Conservation (phyloP, 1,284 basidiomycete genomes). For the Apiotrichum gamsii region DNA sequence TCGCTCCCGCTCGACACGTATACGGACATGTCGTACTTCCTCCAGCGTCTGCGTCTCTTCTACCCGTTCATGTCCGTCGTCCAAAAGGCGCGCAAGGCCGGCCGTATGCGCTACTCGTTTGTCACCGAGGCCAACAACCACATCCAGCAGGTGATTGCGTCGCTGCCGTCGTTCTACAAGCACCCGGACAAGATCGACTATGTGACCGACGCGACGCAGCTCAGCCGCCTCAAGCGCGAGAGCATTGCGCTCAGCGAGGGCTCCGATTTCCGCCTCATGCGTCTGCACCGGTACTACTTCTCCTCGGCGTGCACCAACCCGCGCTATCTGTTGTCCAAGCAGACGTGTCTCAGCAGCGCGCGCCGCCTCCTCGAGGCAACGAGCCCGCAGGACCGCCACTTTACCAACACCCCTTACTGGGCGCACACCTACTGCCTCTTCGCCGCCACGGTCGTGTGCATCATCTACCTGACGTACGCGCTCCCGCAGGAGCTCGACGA, state of each 20-base stretch:
- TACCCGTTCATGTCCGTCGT: conserved; percentile 24
- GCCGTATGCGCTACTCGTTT: conserved; percentile 20
- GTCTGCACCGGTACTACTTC: conserved; percentile 24
- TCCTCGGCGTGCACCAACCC: conserved; percentile 22
- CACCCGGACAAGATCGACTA: neutral
- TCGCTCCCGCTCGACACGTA: conserved; percentile 17
- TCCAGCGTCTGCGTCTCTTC: conserved; percentile 20
- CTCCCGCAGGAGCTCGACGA: conserved; percentile 19
- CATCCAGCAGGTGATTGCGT: conserved; percentile 14
- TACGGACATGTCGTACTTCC: conserved; percentile 27
- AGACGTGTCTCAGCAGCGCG: conserved; percentile 15
- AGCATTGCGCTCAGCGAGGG: conserved; percentile 20
- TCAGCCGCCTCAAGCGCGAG: conserved; percentile 17
- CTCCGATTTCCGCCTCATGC: conserved; percentile 22
- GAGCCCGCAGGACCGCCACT: neutral
- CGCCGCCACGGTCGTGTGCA: conserved; percentile 12
- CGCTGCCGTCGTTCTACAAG: conserved; percentile 16
- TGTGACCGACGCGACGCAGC: conserved; percentile 12
- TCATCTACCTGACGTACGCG: conserved; percentile 18
- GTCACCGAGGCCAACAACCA: conserved; percentile 20
- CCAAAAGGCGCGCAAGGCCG: conserved; percentile 17
- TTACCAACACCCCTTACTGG: conserved; percentile 16
- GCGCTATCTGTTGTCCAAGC: conserved; percentile 19
- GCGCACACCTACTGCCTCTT: conserved; percentile 19
- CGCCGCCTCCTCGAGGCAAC: conserved; percentile 8